A percentile compares a stretch with the other conserved stretches of the same genome.
Evolutionary conservation across 78 protist species (phyloP).

Genomic region (Dictyostelium citrinum): DNA sequence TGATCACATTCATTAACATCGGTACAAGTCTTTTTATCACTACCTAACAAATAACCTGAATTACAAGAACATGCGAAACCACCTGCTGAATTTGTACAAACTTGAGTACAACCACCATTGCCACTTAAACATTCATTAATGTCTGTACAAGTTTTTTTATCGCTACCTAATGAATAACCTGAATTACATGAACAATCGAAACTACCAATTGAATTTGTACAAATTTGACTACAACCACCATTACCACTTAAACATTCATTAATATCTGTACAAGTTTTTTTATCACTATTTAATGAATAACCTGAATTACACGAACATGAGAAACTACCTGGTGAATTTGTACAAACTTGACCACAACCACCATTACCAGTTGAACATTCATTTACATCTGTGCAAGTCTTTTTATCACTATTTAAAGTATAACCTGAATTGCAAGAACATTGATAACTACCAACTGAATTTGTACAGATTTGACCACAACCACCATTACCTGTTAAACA

Average conservation of each 20-base stretch:
- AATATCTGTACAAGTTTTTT: background rate
- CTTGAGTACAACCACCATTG: background rate
- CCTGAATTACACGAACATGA: constrained; percentile 1
- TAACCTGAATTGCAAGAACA: background rate
- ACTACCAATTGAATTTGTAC: background rate
- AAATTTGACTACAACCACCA: no score
- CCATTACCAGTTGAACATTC: background rate
- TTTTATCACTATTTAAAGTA: background rate
- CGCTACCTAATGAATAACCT: background rate
- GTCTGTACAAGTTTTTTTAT: background rate
- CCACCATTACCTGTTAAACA: background rate
- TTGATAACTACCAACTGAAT: background rate
- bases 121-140: background rate
- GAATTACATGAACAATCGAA: background rate
- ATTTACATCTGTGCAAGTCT: background rate
- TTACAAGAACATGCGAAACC: background rate
- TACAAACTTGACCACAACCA: background rate
- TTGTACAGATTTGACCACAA: background rate
- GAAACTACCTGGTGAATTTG: background rate
- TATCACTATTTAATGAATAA: background rate
- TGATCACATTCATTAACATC: constrained; percentile 4
- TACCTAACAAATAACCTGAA: background rate
- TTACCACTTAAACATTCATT: background rate
- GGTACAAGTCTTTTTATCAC: background rate
- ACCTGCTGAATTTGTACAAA: background rate